Percentiles rank a stretch among this genome's conserved stretches.
Conservation (phyloP, 371 early-diverging fungal genomes). For the Saksenaea oblongispora region DNA sequence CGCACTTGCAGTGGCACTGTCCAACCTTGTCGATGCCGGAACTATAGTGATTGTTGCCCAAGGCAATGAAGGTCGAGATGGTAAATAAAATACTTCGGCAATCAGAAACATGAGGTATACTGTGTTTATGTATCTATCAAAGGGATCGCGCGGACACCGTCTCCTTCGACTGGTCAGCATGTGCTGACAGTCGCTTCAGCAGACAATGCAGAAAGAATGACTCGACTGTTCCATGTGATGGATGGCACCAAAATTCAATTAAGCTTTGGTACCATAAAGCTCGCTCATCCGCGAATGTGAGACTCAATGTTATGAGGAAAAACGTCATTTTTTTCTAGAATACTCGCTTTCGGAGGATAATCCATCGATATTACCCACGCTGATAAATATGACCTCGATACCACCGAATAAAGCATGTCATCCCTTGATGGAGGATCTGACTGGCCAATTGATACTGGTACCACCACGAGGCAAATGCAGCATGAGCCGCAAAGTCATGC, state of each 20-base stretch:
- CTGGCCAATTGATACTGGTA: conserved; percentile 14
- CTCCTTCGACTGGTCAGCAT: background rate
- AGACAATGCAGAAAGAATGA: conserved; percentile 11
- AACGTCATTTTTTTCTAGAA: background rate
- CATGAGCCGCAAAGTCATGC: conserved; percentile 15
- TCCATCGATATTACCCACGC: background rate
- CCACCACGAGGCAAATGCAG: conserved; percentile 16
- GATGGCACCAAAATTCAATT: background rate
- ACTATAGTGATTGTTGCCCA: conserved; percentile 15
- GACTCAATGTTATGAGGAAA: background rate
- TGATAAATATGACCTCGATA: background rate
- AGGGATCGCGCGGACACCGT: background rate
- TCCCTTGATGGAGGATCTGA: conserved; percentile 16
- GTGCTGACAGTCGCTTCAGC: conserved; percentile 17
- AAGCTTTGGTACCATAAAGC: background rate
- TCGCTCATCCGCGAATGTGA: background rate
- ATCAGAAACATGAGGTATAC: background rate
- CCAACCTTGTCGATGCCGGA: background rate
- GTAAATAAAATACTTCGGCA: background rate
- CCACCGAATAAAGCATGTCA: conserved; percentile 6
- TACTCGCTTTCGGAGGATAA: background rate
- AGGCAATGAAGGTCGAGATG: conserved; percentile 21
- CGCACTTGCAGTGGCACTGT: background rate
- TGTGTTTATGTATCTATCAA: background rate
- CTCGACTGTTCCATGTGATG: conserved; percentile 5